A percentile compares a stretch with the other conserved stretches of the same genome.
These are phyloP conservation scores for Aspergillus nanangensis DNA, from an alignment of 495 filamentous ascomycete species.

Conservation along the genomic window DNA sequence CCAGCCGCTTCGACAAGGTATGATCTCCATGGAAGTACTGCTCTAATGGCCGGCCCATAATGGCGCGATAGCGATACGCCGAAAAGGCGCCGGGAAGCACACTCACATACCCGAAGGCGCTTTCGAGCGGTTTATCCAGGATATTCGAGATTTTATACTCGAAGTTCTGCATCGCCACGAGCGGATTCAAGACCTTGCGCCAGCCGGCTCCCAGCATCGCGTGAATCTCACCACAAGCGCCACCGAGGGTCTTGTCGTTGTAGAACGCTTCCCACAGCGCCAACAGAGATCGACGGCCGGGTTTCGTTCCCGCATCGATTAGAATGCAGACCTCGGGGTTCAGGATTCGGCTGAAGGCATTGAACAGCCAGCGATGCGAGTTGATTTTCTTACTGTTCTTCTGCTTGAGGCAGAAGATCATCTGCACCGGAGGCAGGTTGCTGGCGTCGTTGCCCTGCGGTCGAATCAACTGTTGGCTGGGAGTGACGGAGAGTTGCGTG, in stretches of 20 bases:
- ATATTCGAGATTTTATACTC: slow-evolving; percentile 99
- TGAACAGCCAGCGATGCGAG: slow-evolving; percentile 97
- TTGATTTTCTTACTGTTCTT: slow-evolving; percentile 99
- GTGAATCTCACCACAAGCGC: slow-evolving; percentile 98
- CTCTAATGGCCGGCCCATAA: slow-evolving; percentile 93
- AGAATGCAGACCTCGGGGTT: slow-evolving; percentile 97
- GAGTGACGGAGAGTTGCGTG: slow-evolving; percentile 94
- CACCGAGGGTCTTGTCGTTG: slow-evolving; percentile 96
- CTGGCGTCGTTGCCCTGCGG: slow-evolving; percentile 77
- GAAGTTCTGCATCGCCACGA: slow-evolving; percentile 96
- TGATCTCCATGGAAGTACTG: slow-evolving; percentile 99
- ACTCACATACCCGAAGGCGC: slow-evolving; percentile 93
- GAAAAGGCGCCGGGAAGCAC: slow-evolving; percentile 98
- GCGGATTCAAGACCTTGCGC: slow-evolving; percentile 85
- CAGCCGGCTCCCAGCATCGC: slow-evolving; percentile 91
- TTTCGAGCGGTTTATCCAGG: slow-evolving; percentile 96
- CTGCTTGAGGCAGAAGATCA: slow-evolving; percentile 98
- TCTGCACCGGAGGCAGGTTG: slow-evolving; percentile 90
- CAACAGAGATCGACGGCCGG: slow-evolving; percentile 84
- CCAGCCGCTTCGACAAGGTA: slow-evolving; percentile 86
- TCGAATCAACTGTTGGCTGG: slow-evolving; percentile 90
- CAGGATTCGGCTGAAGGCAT: slow-evolving; percentile 90
- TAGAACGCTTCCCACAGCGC: slow-evolving; percentile 97
- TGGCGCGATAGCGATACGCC: slow-evolving; percentile 92
- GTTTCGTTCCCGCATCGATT: slow-evolving; percentile 95